Percentiles rank a stretch among this genome's conserved stretches.
These are phyloP conservation scores for Zopfochytrium polystomum DNA, from an alignment of 371 early-diverging fungal genomes.

Conservation along the genomic window DNA sequence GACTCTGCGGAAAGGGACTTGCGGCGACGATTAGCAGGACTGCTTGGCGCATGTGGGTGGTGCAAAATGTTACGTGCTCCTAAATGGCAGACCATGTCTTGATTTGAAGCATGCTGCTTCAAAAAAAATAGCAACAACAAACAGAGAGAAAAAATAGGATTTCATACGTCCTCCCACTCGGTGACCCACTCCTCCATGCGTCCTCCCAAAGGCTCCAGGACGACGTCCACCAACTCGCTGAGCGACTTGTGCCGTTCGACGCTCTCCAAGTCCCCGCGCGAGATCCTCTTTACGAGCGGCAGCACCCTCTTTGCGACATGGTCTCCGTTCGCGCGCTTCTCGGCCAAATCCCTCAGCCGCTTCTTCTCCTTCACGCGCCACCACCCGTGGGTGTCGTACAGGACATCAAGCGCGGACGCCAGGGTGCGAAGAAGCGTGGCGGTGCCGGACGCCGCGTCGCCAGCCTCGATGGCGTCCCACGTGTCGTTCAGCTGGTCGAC, in stretches of 20 bases:
- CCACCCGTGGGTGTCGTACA: slow-evolving; percentile 27
- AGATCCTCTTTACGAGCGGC: slow-evolving; percentile 26
- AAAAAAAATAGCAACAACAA: too few relatives aligned
- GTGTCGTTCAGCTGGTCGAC: slow-evolving; percentile 24
- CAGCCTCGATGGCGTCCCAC: slow-evolving; percentile 34
- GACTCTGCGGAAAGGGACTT: too few relatives aligned
- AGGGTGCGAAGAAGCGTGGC: slow-evolving; percentile 18
- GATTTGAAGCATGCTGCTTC: too few relatives aligned
- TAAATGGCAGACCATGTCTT: too few relatives aligned
- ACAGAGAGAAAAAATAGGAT: too few relatives aligned
- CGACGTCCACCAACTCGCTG: slow-evolving; percentile 16
- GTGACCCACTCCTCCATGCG: slow-evolving; percentile 22
- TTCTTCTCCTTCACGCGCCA: slow-evolving; percentile 28
- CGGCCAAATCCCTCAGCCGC: slow-evolving; percentile 21
- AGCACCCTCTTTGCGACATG: slow-evolving; percentile 15
- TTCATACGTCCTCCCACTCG: too few relatives aligned
- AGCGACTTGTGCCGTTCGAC: slow-evolving; percentile 24
- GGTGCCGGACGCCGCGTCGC: slow-evolving; percentile 26
- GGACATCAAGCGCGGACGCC: slow-evolving; percentile 18
- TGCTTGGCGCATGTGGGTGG: too few relatives aligned
- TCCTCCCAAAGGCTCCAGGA: slow-evolving; percentile 24
- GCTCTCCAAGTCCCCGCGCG: slow-evolving; percentile 24
- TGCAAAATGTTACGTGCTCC: too few relatives aligned
- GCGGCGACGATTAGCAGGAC: too few relatives aligned
- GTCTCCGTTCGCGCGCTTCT: slow-evolving; percentile 6